Percentiles rank a stretch among this genome's conserved stretches.
phyloP scores from a whole-genome alignment of 495 filamentous ascomycete species.

The Ramalina intermedia region DNA sequence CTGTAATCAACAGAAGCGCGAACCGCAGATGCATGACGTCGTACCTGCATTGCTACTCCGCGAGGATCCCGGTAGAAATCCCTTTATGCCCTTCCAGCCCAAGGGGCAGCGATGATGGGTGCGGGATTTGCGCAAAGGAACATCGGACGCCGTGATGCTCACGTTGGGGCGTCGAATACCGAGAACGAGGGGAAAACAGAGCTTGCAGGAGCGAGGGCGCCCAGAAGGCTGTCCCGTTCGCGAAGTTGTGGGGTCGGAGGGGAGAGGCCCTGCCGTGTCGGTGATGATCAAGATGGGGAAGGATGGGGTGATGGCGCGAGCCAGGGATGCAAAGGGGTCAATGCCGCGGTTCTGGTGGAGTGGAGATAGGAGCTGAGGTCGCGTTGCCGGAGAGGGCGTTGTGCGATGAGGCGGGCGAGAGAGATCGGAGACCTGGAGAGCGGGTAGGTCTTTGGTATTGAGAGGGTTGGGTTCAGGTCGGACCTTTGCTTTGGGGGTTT shows the following conservation, averaged over 20 bases:
- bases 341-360: not conserved
- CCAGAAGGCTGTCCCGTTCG: slow-evolving; percentile 12
- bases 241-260: not conserved
- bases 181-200: too few relatives aligned
- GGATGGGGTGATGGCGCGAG: too few relatives aligned
- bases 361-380: slow-evolving; percentile 9
- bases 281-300: too few relatives aligned
- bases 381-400: slow-evolving; percentile 18
- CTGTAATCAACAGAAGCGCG: slow-evolving; percentile 16
- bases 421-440: not conserved
- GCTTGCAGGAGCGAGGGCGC: not conserved
- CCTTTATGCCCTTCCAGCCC: slow-evolving; percentile 16
- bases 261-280: too few relatives aligned
- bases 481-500: too few relatives aligned
- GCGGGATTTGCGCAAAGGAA: too few relatives aligned
- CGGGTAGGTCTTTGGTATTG: not conserved
- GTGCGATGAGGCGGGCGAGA: slow-evolving; percentile 14
- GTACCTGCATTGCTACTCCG: slow-evolving; percentile 15
- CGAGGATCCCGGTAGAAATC: slow-evolving; percentile 15
- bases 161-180: not conserved
- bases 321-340: too few relatives aligned
- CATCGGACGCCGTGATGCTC: not conserved
- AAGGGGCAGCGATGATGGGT: slow-evolving; percentile 18
- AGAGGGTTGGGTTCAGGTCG: too few relatives aligned
- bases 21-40: slow-evolving; percentile 26